Percentiles rank a stretch among this genome's conserved stretches.
Evolutionary conservation across 371 early-diverging fungal species (phyloP).

Genomic region (Blakeslea trispora): DNA sequence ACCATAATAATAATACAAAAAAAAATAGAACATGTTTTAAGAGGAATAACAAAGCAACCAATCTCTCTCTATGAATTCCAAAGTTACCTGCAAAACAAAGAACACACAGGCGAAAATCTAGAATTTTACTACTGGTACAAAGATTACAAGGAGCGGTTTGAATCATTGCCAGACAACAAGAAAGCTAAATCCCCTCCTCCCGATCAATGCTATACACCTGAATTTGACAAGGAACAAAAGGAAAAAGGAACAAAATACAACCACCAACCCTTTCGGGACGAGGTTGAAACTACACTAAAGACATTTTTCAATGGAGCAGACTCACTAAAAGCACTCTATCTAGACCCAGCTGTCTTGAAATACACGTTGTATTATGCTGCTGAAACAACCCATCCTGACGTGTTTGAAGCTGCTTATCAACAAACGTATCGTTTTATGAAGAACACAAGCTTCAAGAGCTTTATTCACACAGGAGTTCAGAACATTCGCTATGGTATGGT

Average conservation of each 20-base stretch:
- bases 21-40: constrained; percentile 15
- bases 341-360: constrained; percentile 1
- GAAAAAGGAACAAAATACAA: neutral
- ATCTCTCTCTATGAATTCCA: constrained; percentile 22
- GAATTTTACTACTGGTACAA: constrained; percentile 29
- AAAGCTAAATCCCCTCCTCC: constrained; percentile 17
- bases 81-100: constrained; percentile 18
- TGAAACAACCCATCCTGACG: constrained; percentile 23
- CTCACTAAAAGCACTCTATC: constrained; percentile 18
- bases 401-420: constrained; percentile 19
- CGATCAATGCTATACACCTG: constrained; percentile 8
- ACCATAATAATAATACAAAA: too few relatives aligned
- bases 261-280: constrained; percentile 20
- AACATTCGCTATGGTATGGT: constrained; percentile 16
- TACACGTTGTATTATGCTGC: constrained; percentile 10
- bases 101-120: constrained; percentile 26
- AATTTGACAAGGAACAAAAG: constrained; percentile 1
- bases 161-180: constrained; percentile 9
- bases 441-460: constrained; percentile 14
- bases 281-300: constrained; percentile 13
- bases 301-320: constrained; percentile 16
- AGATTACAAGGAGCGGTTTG: constrained; percentile 19
- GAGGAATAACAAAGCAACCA: constrained; percentile 21
- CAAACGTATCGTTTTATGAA: constrained; percentile 13
- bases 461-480: constrained; percentile 20